Percentiles rank a stretch among this genome's conserved stretches.
Evolutionary conservation across 495 filamentous ascomycete genomes (phyloP).

Genomic region (Tuber aestivum): DNA sequence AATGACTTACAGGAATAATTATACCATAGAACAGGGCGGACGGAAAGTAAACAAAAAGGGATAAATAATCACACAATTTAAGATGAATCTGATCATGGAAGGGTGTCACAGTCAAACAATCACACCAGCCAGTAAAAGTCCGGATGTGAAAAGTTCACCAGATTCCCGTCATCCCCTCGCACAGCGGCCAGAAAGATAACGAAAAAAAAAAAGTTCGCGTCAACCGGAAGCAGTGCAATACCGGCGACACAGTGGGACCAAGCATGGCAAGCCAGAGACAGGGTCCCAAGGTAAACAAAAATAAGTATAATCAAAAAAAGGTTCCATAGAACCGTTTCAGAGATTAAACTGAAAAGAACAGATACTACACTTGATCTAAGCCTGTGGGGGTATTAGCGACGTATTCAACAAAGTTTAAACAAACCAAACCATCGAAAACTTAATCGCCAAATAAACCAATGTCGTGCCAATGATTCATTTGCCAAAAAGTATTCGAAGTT

Average conservation of each 20-base stretch:
- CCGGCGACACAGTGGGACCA: slow-evolving; percentile 70
- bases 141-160: background rate
- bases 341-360: slow-evolving; percentile 37
- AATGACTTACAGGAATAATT: no score
- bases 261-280: slow-evolving; percentile 48
- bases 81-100: background rate
- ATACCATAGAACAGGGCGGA: no score
- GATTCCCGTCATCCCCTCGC: background rate
- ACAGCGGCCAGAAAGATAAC: slow-evolving; percentile 9
- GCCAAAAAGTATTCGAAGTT: slow-evolving; percentile 44
- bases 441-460: background rate
- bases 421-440: slow-evolving; percentile 36
- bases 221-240: slow-evolving; percentile 82
- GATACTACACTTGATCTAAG: slow-evolving; percentile 38
- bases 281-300: slow-evolving; percentile 2
- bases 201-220: slow-evolving; percentile 65
- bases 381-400: slow-evolving; percentile 49
- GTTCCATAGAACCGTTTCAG: slow-evolving; percentile 28
- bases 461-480: background rate
- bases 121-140: background rate
- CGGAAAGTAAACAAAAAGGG: background rate
- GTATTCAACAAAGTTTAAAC: slow-evolving; percentile 38
- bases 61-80: background rate
- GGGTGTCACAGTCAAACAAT: background rate
- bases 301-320: slow-evolving; percentile 24